Evolutionary conservation across 2,329 filamentous ascomycete species (phyloP).

Genomic region (Aphanoascus verrucosus): DNA sequence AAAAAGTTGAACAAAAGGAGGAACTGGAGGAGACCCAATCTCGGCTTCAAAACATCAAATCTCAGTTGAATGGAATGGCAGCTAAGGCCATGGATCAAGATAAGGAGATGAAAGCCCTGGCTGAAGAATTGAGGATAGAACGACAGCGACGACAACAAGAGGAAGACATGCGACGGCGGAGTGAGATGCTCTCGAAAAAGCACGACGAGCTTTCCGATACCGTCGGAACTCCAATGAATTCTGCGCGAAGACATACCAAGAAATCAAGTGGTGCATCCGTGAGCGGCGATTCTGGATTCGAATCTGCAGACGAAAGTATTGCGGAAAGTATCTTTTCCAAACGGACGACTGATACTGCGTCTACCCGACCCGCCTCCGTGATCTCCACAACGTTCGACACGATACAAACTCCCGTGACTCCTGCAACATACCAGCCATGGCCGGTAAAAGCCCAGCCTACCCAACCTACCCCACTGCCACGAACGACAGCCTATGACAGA

Average conservation of each 20-base stretch:
- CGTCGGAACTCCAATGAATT: neutral
- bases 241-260: constrained; percentile 15
- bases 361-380: constrained; percentile 28
- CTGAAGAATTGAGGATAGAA: constrained; percentile 39
- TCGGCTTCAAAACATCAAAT: constrained; percentile 47
- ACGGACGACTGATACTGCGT: constrained; percentile 25
- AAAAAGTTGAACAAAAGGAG: constrained; percentile 49
- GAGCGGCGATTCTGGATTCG: constrained; percentile 49
- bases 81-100: constrained; percentile 46
- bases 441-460: constrained; percentile 24
- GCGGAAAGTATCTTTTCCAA: constrained; percentile 40
- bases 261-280: constrained; percentile 30
- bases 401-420: constrained; percentile 1
- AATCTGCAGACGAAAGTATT: constrained; percentile 47
- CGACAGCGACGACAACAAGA: constrained; percentile 31
- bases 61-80: constrained; percentile 52
- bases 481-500: constrained; percentile 34
- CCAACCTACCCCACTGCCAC: constrained; percentile 17
- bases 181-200: constrained; percentile 23
- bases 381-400: constrained; percentile 22
- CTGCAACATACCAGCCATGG: constrained; percentile 17
- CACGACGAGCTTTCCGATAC: constrained; percentile 1
- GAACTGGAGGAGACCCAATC: constrained; percentile 52
- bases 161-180: constrained; percentile 31
- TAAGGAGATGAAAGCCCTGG: constrained; percentile 44